Evolutionary conservation across 1,139 yeast species (phyloP), one percentile per base, ranked within the genome.

Genomic region (Debaryomyces udenii): DNA sequence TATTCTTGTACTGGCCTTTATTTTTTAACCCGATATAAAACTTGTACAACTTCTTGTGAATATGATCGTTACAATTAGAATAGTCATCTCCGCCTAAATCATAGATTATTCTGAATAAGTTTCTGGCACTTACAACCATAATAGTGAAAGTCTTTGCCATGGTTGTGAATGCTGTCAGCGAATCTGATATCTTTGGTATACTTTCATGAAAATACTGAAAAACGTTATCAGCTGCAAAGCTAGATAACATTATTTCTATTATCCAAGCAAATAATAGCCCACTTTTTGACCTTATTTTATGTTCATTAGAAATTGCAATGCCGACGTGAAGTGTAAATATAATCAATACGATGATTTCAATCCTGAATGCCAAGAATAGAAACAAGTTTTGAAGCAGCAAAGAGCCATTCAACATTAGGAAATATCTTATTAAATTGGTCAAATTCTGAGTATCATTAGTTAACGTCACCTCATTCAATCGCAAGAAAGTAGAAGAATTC

Each of bases 251-350:
- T 1, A 74, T 56, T 48, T 83, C 81, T 2, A 76, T 76, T 0
- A 72, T 22, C 68, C 85, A 81, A 1, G 90, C 91, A n/a, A 75
- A 42, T 6, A 83, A 50, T 9, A 86, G 62, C 0, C 93, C 91
- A 2, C 69, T 37, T 50, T 74, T 75, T 2, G 91, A 83, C 39
- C 81, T 73, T 9, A 86, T 76, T 15, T 79, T 68, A 36, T 77
- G 76, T 38, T 76, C 63, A 45, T 80, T 78, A 14, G 79, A 64
- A 23, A 83, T 64, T 13, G 84, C 70, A n/a, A 82, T 52, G 45
- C 61, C 68, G 13, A 65, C 44, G 44, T 58, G 62, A 11, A 60
- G 34, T 9, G 57, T 16, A 23, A 31, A 31, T 15, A 24, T 11
- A 16, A 37, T 17, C 24, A 31, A 35, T 18, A 15, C 26, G 2